phyloP scores from a whole-genome alignment of 139 green algal genomes.

The Astrephomene gubernaculifera region DNA sequence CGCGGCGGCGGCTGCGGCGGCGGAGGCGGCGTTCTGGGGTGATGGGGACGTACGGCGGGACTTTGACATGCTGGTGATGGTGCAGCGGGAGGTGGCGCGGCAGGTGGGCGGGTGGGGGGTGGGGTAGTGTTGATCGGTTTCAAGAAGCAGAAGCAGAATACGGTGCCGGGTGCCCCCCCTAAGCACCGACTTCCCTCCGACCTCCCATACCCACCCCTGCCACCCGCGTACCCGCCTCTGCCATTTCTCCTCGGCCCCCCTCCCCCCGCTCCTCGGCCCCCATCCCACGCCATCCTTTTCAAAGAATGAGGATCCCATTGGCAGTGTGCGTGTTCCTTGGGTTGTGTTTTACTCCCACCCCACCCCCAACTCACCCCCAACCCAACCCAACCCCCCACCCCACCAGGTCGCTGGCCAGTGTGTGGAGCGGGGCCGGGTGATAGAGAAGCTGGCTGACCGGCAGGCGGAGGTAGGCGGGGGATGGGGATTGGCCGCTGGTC shows the following conservation, averaged over 20 bases:
- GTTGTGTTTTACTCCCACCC: no score
- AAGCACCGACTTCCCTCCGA: no score
- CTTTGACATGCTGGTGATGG: conserved; percentile 61
- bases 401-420: background rate
- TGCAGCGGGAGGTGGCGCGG: conserved; percentile 56
- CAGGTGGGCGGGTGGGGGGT: conserved; percentile 43
- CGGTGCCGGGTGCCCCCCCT: no score
- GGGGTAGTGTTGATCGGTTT: background rate
- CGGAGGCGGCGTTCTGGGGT: conserved; percentile 20
- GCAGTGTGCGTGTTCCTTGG: no score
- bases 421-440: conserved; percentile 44
- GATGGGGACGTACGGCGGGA: conserved; percentile 44
- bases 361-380: background rate
- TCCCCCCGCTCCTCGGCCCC: no score
- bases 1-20: background rate
- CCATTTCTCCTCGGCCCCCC: no score
- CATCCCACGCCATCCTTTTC: no score
- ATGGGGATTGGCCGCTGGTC: background rate
- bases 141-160: background rate
- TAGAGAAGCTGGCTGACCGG: conserved; percentile 34
- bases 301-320: no score
- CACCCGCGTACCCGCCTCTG: no score
- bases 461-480: conserved; percentile 9
- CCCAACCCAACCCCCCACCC: background rate
- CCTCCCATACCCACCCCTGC: no score